phyloP scores from a whole-genome alignment of 2,329 filamentous ascomycete species.

The Fusarium sp. region DNA sequence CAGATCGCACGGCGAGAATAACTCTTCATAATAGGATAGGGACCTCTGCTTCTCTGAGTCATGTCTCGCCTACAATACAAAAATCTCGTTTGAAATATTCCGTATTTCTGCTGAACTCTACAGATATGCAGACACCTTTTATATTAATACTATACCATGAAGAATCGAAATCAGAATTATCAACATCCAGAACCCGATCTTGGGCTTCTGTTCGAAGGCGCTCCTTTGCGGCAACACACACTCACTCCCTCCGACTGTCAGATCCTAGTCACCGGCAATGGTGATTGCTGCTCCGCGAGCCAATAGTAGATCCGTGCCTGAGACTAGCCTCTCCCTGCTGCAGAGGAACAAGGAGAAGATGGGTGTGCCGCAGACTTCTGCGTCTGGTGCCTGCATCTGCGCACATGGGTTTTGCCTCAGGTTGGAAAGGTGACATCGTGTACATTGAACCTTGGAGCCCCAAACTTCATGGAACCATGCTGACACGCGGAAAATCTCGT shows the following conservation, averaged over 20 bases:
- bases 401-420: slow-evolving; percentile 24
- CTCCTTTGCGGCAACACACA: slow-evolving; percentile 23
- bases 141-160: neutral
- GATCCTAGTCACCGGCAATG: slow-evolving; percentile 22
- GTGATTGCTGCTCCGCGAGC: slow-evolving; percentile 45
- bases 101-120: too few relatives aligned
- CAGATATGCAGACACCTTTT: too few relatives aligned
- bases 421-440: slow-evolving; percentile 41
- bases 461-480: slow-evolving; percentile 18
- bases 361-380: slow-evolving; percentile 16
- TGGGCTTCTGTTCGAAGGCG: slow-evolving; percentile 3
- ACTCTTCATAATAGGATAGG: neutral
- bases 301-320: slow-evolving; percentile 55
- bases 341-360: slow-evolving; percentile 22
- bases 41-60: neutral
- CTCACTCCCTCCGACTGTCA: slow-evolving; percentile 21
- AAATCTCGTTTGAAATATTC: too few relatives aligned
- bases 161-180: neutral
- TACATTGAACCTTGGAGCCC: slow-evolving; percentile 40
- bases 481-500: slow-evolving; percentile 33
- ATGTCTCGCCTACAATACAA: too few relatives aligned
- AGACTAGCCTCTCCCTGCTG: slow-evolving; percentile 46
- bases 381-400: slow-evolving; percentile 7
- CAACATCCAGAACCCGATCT: neutral
- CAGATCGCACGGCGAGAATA: slow-evolving; percentile 1